phyloP scores from a whole-genome alignment of 495 filamentous ascomycete genomes.

The Lasiosphaeris hirsuta region DNA sequence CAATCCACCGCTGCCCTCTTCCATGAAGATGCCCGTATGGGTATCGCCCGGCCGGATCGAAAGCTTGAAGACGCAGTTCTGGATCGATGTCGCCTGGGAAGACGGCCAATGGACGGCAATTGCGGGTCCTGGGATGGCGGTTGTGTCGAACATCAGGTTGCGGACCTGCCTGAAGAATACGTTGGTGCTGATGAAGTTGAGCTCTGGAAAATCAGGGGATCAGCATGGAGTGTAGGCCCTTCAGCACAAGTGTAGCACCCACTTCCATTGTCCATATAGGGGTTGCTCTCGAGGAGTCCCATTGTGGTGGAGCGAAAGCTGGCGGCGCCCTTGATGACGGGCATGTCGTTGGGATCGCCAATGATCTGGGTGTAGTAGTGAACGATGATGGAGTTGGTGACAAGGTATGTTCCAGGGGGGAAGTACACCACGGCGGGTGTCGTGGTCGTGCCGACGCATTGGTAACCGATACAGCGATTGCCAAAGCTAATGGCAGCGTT shows the following conservation, averaged over 20 bases:
- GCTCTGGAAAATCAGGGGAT: conserved; percentile 1
- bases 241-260: background rate
- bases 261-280: conserved; percentile 23
- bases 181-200: conserved; percentile 57
- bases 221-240: background rate
- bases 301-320: conserved; percentile 45
- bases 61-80: conserved; percentile 76
- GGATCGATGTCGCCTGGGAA: conserved; percentile 81
- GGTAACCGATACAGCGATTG: conserved; percentile 68
- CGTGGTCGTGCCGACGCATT: conserved; percentile 71
- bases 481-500: conserved; percentile 75
- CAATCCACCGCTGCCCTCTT: conserved; percentile 85
- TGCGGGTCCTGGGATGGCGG: conserved; percentile 38
- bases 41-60: conserved; percentile 60
- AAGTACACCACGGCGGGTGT: conserved; percentile 72
- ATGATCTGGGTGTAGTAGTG: conserved; percentile 65
- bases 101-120: conserved; percentile 95
- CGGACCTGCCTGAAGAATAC: conserved; percentile 94
- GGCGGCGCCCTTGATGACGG: conserved; percentile 64
- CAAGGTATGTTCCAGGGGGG: conserved; percentile 60
- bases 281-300: conserved; percentile 25
- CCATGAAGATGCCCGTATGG: conserved; percentile 91
- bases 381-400: conserved; percentile 56
- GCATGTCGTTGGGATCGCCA: conserved; percentile 57
- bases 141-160: conserved; percentile 86